These are phyloP conservation scores for Phytophthora multivora DNA, from an alignment of 352 stramenopile species.

Conservation along the genomic window DNA sequence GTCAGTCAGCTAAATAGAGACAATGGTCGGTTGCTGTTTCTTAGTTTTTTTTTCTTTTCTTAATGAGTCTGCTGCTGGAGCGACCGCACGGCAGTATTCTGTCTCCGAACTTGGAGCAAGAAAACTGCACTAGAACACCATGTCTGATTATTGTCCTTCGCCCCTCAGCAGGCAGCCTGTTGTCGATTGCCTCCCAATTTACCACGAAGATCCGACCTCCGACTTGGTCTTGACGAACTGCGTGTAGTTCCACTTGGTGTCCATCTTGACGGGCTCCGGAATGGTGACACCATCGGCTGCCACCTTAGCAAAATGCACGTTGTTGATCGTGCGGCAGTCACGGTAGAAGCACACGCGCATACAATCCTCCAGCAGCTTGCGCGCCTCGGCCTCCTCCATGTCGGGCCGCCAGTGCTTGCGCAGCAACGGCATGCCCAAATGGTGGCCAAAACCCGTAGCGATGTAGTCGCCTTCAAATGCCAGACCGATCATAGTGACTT, in stretches of 20 bases:
- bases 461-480: constrained; percentile 97
- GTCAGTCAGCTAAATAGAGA: constrained; percentile 10
- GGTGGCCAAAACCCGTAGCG: constrained; percentile 97
- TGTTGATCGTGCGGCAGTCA: constrained; percentile 98
- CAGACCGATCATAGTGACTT: constrained; percentile 97
- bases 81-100: constrained; percentile 5
- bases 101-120: neutral
- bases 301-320: constrained; percentile 97
- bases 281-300: constrained; percentile 88
- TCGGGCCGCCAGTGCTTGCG: constrained; percentile 94
- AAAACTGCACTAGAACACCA: neutral
- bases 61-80: constrained; percentile 15
- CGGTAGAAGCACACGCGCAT: constrained; percentile 98
- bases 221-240: constrained; percentile 90
- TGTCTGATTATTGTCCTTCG: neutral
- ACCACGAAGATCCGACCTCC: constrained; percentile 90
- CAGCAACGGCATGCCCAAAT: constrained; percentile 97
- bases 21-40: constrained; percentile 5
- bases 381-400: constrained; percentile 94
- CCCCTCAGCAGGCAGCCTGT: neutral
- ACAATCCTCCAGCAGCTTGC: constrained; percentile 95
- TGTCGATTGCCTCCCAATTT: constrained; percentile 28
- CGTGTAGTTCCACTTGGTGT: constrained; percentile 95
- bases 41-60: constrained; percentile 20
- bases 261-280: constrained; percentile 94